Percentiles rank a stretch among this genome's conserved stretches.
phyloP scores from a whole-genome alignment of 2,329 filamentous ascomycete species.

The Lasiodiplodia sp. region DNA sequence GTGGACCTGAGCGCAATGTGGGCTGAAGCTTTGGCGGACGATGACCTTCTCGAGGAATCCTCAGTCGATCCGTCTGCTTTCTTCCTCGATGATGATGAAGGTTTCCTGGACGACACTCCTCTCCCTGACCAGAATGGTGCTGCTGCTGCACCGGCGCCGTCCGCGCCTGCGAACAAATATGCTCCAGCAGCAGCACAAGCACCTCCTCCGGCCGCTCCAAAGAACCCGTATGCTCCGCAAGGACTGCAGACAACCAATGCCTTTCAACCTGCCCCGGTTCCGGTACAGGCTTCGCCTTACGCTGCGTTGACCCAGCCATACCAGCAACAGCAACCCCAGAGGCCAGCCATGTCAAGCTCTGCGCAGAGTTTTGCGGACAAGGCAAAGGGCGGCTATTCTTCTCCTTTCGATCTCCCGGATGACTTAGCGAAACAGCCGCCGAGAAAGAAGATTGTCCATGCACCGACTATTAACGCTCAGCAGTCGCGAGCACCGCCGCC shows the following conservation, averaged over 20 bases:
- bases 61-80: conserved; percentile 59
- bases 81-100: conserved; percentile 84
- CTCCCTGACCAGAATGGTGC: conserved; percentile 44
- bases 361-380: conserved; percentile 88
- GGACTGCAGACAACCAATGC: conserved; percentile 58
- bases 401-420: conserved; percentile 93
- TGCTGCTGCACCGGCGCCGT: conserved; percentile 20
- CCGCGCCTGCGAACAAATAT: conserved; percentile 41
- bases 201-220: conserved; percentile 34
- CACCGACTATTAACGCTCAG: conserved; percentile 36
- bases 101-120: conserved; percentile 75
- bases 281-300: conserved; percentile 38
- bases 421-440: conserved; percentile 77
- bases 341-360: conserved; percentile 58
- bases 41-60: conserved; percentile 70
- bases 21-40: conserved; percentile 80
- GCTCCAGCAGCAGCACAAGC: conserved; percentile 44
- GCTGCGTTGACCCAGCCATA: conserved; percentile 31
- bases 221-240: conserved; percentile 59
- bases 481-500: conserved; percentile 60
- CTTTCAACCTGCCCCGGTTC: conserved; percentile 43
- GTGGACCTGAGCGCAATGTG: conserved; percentile 81
- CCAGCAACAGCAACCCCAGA: conserved; percentile 41
- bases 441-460: conserved; percentile 50
- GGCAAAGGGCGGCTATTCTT: conserved; percentile 88